These are phyloP conservation scores for Russula olivacea DNA, from an alignment of 768 basidiomycete species.

Conservation along the genomic window DNA sequence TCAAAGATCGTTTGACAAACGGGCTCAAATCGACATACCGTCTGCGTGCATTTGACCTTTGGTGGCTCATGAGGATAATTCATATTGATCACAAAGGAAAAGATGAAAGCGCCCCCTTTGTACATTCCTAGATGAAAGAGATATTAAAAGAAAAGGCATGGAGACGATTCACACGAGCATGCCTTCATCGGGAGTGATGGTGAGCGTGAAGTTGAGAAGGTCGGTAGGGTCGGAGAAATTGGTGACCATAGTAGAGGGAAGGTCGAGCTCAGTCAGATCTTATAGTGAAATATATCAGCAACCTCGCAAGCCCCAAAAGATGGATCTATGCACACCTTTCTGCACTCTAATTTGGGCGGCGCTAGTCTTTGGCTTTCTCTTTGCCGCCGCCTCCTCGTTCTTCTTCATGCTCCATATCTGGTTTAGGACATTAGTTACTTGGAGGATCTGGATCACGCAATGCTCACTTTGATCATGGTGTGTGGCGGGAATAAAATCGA, in stretches of 20 bases:
- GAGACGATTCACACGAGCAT: conserved; percentile 2
- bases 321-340: conserved; percentile 60
- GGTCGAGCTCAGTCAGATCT: conserved; percentile 96
- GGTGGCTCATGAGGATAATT: conserved; percentile 99
- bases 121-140: conserved; percentile 74
- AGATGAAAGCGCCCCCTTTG: conserved; percentile 87
- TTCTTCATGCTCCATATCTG: conserved; percentile 99
- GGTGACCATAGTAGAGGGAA: conserved; percentile 95
- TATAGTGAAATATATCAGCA: neutral
- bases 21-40: conserved; percentile 43
- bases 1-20: neutral
- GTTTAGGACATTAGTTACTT: conserved; percentile 15
- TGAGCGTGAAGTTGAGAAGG: conserved; percentile 94
- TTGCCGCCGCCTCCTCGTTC: conserved; percentile 93
- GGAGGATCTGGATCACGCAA: neutral
- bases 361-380: conserved; percentile 97
- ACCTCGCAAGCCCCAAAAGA: neutral
- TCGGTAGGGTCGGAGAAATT: conserved; percentile 87
- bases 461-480: conserved; percentile 43
- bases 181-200: conserved; percentile 97
- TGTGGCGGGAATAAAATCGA: neutral
- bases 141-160: conserved; percentile 1
- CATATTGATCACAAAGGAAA: conserved; percentile 93
- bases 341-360: conserved; percentile 99
- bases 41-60: conserved; percentile 96